Percentiles rank a stretch among this genome's conserved stretches.
Evolutionary conservation across 345 rosid species (phyloP).

Genomic region (Punica granatum): DNA sequence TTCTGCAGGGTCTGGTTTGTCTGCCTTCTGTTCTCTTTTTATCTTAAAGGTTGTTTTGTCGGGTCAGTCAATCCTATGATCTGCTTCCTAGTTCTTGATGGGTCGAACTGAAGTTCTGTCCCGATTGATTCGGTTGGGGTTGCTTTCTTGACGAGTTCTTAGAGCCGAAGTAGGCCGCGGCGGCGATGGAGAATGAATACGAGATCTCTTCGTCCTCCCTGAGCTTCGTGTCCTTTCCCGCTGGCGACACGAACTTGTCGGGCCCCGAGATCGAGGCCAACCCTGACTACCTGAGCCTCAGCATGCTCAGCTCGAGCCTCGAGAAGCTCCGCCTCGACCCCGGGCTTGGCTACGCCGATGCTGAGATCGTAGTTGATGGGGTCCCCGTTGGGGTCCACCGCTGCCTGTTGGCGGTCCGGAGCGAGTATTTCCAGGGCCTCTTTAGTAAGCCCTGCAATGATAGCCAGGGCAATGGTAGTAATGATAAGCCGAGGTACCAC

Average conservation of each 20-base stretch:
- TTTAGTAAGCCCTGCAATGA: slow-evolving; percentile 15
- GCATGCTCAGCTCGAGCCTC: slow-evolving; percentile 29
- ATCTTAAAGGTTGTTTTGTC: background rate
- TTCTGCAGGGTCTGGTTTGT: background rate
- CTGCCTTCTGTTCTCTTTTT: background rate
- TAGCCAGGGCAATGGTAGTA: slow-evolving; percentile 4
- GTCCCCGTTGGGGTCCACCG: slow-evolving; percentile 30
- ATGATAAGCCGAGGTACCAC: slow-evolving; percentile 24
- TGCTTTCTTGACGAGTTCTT: background rate
- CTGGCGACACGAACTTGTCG: slow-evolving; percentile 3
- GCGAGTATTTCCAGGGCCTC: slow-evolving; percentile 25
- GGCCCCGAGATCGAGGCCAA: slow-evolving; percentile 13
- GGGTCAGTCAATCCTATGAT: slow-evolving; percentile 1
- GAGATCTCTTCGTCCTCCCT: slow-evolving; percentile 28
- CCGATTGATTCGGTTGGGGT: background rate
- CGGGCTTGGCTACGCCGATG: slow-evolving; percentile 23
- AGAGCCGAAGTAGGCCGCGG: background rate
- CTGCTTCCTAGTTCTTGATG: background rate
- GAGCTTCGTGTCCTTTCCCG: slow-evolving; percentile 22
- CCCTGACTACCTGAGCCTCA: slow-evolving; percentile 26
- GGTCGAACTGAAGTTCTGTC: background rate
- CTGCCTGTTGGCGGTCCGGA: slow-evolving; percentile 40
- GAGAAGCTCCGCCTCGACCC: slow-evolving; percentile 17
- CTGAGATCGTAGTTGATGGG: slow-evolving; percentile 31
- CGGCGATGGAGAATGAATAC: slow-evolving; percentile 27